phyloP scores from a whole-genome alignment of 495 filamentous ascomycete species.

The Hypoxylon fuscum region DNA sequence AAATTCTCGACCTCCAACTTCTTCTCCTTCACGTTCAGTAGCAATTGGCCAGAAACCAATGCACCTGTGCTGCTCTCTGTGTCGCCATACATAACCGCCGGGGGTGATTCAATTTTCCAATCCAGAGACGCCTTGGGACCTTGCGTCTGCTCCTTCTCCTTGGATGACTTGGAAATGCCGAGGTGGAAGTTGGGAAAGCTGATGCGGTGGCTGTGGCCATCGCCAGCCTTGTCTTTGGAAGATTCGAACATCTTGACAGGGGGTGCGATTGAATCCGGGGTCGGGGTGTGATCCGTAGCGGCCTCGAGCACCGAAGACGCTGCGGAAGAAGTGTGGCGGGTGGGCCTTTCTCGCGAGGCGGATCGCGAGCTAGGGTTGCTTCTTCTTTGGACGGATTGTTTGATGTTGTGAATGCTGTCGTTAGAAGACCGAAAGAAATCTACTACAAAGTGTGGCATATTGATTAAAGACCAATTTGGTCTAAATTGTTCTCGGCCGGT shows the following conservation, averaged over 20 bases:
- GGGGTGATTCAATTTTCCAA: conserved; percentile 88
- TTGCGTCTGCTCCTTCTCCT: conserved; percentile 56
- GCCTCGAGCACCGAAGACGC: conserved; percentile 47
- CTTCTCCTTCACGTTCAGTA: conserved; percentile 72
- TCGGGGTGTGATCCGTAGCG: conserved; percentile 39
- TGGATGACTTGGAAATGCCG: conserved; percentile 51
- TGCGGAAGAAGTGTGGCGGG: conserved; percentile 48
- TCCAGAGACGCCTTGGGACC: conserved; percentile 66
- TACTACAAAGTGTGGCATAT: conserved; percentile 62
- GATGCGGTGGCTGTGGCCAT: conserved; percentile 54
- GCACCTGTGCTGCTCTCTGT: conserved; percentile 82
- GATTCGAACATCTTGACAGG: conserved; percentile 44
- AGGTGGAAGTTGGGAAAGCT: conserved; percentile 59
- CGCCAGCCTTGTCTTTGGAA: conserved; percentile 46
- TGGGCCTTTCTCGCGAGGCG: conserved; percentile 38
- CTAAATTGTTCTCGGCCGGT: background rate
- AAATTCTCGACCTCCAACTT: conserved; percentile 73
- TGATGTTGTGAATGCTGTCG: conserved; percentile 45
- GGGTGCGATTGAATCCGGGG: conserved; percentile 36
- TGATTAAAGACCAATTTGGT: conserved; percentile 24
- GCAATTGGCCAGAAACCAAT: conserved; percentile 84
- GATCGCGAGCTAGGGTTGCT: conserved; percentile 33
- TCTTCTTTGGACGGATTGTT: conserved; percentile 44
- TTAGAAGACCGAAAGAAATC: conserved; percentile 58
- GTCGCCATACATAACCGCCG: conserved; percentile 82